phyloP scores from a whole-genome alignment of 169 alveolate genomes.

The Plasmodium gallinaceum region DNA sequence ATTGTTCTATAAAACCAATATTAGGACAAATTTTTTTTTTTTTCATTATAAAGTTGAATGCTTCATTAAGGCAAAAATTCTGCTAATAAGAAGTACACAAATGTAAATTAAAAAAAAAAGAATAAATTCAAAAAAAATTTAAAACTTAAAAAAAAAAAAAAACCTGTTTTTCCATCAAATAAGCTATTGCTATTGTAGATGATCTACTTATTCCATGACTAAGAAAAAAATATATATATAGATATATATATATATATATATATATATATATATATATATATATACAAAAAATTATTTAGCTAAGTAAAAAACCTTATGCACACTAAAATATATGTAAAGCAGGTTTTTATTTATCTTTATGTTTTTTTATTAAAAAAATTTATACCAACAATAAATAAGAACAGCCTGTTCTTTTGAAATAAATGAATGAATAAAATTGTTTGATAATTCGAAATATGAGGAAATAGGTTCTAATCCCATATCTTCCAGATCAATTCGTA shows the following conservation, averaged over 20 bases:
- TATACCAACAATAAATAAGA: constrained; percentile 80
- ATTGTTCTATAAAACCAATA: constrained; percentile 81
- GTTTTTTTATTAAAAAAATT: neutral
- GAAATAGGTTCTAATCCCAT: constrained; percentile 79
- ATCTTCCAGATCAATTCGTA: constrained; percentile 79
- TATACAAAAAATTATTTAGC: neutral
- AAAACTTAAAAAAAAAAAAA: neutral
- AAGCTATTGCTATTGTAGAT: constrained; percentile 78
- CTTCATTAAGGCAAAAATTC: constrained; percentile 78
- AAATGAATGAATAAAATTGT: constrained; percentile 75
- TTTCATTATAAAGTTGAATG: constrained; percentile 78
- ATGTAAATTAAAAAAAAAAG: neutral
- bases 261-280: neutral
- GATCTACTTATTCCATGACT: constrained; percentile 82
- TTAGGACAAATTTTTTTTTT: constrained; percentile 78
- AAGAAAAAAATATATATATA: constrained; percentile 6
- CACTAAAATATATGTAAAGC: neutral
- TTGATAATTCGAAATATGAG: constrained; percentile 77
- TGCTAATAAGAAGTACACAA: neutral
- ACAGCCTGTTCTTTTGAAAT: constrained; percentile 70
- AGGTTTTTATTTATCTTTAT: neutral
- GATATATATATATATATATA: too few species aligned
- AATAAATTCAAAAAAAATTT: neutral
- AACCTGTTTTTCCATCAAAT: constrained; percentile 79
- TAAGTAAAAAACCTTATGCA: neutral